Conservation (phyloP, 805 yeast genomes). For the Candida palmyrensis region DNA sequence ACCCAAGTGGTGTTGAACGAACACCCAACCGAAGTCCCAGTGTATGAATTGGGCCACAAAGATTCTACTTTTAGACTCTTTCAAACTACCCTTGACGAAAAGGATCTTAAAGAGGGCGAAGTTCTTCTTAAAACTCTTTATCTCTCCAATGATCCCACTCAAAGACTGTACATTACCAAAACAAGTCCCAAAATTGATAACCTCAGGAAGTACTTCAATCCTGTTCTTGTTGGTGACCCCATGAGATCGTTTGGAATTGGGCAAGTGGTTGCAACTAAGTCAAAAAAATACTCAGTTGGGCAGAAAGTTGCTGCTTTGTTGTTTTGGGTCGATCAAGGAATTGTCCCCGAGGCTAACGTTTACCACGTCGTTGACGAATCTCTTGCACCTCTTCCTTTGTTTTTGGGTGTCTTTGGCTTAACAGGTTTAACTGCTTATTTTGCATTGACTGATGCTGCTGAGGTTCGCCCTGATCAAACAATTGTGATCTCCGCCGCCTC, state of each 20-base stretch:
- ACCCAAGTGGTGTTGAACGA: too few relatives aligned
- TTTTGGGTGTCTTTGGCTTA: slow-evolving; percentile 20
- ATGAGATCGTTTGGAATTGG: slow-evolving; percentile 18
- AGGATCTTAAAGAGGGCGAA: slow-evolving; percentile 18
- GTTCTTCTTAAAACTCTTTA: slow-evolving; percentile 20
- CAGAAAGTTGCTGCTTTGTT: slow-evolving; percentile 17
- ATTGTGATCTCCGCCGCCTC: slow-evolving; percentile 28
- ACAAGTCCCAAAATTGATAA: slow-evolving; percentile 12
- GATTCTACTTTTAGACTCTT: slow-evolving; percentile 27
- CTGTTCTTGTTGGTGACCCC: slow-evolving; percentile 17
- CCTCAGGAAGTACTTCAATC: slow-evolving; percentile 17
- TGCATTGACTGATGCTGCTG: slow-evolving; percentile 17
- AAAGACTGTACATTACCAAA: slow-evolving; percentile 34
- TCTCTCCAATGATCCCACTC: slow-evolving; percentile 34
- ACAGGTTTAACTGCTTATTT: slow-evolving; percentile 28
- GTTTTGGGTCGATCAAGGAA: slow-evolving; percentile 20
- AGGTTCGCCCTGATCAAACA: slow-evolving; percentile 13
- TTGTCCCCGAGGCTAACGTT: slow-evolving; percentile 11
- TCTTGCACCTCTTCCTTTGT: slow-evolving; percentile 16
- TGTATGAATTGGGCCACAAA: slow-evolving; percentile 5
- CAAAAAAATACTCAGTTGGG: slow-evolving; percentile 18
- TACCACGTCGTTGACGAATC: slow-evolving; percentile 13
- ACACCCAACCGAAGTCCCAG: too few relatives aligned
- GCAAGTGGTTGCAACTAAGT: slow-evolving; percentile 21
- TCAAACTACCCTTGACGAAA: slow-evolving; percentile 8